Percentiles rank a stretch among this genome's conserved stretches.
phyloP scores from a whole-genome alignment of 2,329 filamentous ascomycete species.

The Sphaerulina populicola region DNA sequence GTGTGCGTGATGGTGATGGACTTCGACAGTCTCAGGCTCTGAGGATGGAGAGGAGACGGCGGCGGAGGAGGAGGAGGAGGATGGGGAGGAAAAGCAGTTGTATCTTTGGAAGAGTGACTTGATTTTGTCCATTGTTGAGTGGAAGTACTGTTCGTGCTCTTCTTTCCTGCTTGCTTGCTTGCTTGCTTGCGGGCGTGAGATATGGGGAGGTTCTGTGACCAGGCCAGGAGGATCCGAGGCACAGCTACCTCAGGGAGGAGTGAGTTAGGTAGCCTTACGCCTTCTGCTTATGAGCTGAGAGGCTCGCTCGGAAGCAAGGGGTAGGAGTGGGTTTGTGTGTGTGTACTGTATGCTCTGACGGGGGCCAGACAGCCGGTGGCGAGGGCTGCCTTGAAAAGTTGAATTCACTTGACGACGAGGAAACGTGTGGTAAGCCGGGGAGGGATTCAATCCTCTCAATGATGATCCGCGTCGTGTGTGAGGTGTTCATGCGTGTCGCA shows the following conservation, averaged over 20 bases:
- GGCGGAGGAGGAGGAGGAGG: not conserved
- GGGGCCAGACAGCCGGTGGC: not conserved
- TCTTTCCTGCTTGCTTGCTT: not conserved
- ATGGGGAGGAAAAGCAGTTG: constrained; percentile 3
- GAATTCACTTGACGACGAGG: not conserved
- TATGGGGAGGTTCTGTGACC: not conserved
- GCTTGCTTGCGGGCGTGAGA: not conserved
- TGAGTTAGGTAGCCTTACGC: not conserved
- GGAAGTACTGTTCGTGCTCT: not conserved
- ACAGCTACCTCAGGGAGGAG: not conserved
- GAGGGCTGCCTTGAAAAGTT: not conserved
- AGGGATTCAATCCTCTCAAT: not conserved
- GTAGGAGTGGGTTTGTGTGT: not conserved
- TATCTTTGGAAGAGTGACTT: not conserved
- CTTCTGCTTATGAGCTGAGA: not conserved
- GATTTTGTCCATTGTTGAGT: constrained; percentile 6
- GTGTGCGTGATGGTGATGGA: not conserved
- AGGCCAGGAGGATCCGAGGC: not conserved
- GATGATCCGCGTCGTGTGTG: not conserved
- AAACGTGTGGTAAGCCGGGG: not conserved
- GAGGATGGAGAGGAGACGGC: too few relatives aligned
- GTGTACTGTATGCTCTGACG: not conserved
- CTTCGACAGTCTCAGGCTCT: not conserved
- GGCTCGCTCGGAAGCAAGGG: not conserved
- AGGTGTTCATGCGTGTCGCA: not conserved